phyloP scores from a whole-genome alignment of 2,329 filamentous ascomycete species.

The Capronia coronata region DNA sequence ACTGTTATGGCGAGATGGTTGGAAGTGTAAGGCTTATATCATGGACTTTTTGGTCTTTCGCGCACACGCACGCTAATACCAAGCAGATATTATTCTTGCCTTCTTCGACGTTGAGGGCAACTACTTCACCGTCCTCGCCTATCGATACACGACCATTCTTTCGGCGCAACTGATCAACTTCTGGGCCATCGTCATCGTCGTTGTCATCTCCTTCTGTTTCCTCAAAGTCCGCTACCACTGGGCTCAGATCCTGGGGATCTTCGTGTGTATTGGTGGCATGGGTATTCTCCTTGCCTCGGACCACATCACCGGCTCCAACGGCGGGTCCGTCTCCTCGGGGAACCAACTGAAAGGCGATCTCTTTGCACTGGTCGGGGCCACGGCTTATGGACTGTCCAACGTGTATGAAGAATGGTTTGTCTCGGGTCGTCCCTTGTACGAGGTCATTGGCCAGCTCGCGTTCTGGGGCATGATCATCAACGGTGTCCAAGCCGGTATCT shows the following conservation, averaged over 20 bases:
- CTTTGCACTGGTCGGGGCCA: conserved; percentile 82
- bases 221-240: conserved; percentile 83
- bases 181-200: conserved; percentile 93
- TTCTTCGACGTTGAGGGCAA: conserved; percentile 96
- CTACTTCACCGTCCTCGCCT: conserved; percentile 94
- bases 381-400: conserved; percentile 85
- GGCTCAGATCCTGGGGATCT: conserved; percentile 77
- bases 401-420: conserved; percentile 94
- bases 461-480: conserved; percentile 88
- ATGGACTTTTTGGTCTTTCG: not conserved
- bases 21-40: conserved; percentile 59
- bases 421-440: conserved; percentile 76
- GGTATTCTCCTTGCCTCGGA: conserved; percentile 81
- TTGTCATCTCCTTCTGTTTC: conserved; percentile 73
- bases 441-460: conserved; percentile 85
- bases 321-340: conserved; percentile 49
- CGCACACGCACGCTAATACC: not conserved
- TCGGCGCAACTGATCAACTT: conserved; percentile 96
- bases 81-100: conserved; percentile 67
- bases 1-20: conserved; percentile 65
- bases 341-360: conserved; percentile 84
- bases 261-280: conserved; percentile 86
- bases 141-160: conserved; percentile 84
- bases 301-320: conserved; percentile 69
- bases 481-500: conserved; percentile 82